Evolutionary conservation across 345 rosid species (phyloP), one percentile per base, ranked within the genome.

Genomic region (Citrus australasica): DNA sequence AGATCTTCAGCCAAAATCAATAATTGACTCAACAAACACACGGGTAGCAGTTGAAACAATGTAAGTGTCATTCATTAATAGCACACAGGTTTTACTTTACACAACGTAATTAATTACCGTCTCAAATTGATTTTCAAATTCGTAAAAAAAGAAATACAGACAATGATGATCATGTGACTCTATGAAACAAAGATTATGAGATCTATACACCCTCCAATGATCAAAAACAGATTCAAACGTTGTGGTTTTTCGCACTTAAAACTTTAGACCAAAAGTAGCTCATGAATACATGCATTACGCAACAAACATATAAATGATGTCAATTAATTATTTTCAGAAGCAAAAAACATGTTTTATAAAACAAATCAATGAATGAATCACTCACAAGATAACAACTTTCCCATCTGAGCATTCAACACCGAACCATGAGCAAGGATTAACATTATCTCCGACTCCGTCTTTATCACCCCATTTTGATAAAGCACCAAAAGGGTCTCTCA

Each of bases 391-490:
- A 51, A 88, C 86, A 1, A 95, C 93, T 82, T 82, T 88, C 69
- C 91, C 93, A 70, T 88, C 67, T 40, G 89, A 91, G 84, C 99
- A 95, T 55, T 79, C 91, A 6, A 95, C 88, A 13, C 96, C 99
- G 21, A 84, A 91, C 99, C 99, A 93, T 25, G 86, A 90, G 81
- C 99, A 95, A 55, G 87, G 98, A 83, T 88, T 85, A 38, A 64
- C 28, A 19, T 69, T 53, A 5, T 53, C 51, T 46, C 51, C 51
- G 17, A 46, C 76, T 68, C 85, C 83, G 76, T 78, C 79, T 58
- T 83, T 71, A 73, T 83, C 85, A 67, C 79, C 76, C 98, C 98
- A 92, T 83, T 83, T 84, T 65, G 87, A 79, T 67, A 95, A 77
- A 72, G 92, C 93, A 74, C 88, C 88, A 77, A 83, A 88, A 27